phyloP scores from a whole-genome alignment of 2,329 filamentous ascomycete genomes.

The Beauveria rudraprayagi region DNA sequence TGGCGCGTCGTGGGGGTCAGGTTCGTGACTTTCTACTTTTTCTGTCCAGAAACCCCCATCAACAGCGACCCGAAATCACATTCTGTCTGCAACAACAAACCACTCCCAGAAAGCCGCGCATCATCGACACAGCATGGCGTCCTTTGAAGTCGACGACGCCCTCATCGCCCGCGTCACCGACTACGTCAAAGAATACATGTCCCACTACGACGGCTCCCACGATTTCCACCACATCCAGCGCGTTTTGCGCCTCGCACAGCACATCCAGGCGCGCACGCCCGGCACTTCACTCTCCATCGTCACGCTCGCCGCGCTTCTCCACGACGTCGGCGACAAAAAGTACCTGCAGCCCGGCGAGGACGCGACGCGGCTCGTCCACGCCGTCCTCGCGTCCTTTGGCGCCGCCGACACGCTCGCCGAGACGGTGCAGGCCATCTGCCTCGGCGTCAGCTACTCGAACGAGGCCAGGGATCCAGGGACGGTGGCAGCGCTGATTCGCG shows the following conservation, averaged over 20 bases:
- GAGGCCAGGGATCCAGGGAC: slow-evolving; percentile 56
- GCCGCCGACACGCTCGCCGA: slow-evolving; percentile 50
- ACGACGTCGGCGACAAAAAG: slow-evolving; percentile 84
- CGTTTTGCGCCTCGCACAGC: slow-evolving; percentile 64
- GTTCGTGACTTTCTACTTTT: too few relatives aligned
- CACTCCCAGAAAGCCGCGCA: not conserved
- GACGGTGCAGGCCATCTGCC: slow-evolving; percentile 63
- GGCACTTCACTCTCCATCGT: slow-evolving; percentile 39
- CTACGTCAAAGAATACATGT: slow-evolving; percentile 66
- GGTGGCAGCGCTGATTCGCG: slow-evolving; percentile 52
- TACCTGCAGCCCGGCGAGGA: slow-evolving; percentile 56
- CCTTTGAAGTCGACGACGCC: slow-evolving; percentile 24
- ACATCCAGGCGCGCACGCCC: slow-evolving; percentile 49
- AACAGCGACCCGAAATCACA: too few relatives aligned
- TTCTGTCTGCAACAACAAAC: too few relatives aligned
- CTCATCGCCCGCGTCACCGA: slow-evolving; percentile 49
- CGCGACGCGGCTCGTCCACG: slow-evolving; percentile 44
- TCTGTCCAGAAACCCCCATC: too few relatives aligned
- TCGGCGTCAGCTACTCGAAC: slow-evolving; percentile 68
- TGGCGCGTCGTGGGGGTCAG: too few relatives aligned
- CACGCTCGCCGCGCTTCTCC: slow-evolving; percentile 66
- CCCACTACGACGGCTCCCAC: slow-evolving; percentile 75
- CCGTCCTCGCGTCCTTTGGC: slow-evolving; percentile 48
- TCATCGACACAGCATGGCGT: not conserved
- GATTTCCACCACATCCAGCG: slow-evolving; percentile 79